phyloP scores from a whole-genome alignment of 2,329 filamentous ascomycete genomes.

The Penicillium sp. region DNA sequence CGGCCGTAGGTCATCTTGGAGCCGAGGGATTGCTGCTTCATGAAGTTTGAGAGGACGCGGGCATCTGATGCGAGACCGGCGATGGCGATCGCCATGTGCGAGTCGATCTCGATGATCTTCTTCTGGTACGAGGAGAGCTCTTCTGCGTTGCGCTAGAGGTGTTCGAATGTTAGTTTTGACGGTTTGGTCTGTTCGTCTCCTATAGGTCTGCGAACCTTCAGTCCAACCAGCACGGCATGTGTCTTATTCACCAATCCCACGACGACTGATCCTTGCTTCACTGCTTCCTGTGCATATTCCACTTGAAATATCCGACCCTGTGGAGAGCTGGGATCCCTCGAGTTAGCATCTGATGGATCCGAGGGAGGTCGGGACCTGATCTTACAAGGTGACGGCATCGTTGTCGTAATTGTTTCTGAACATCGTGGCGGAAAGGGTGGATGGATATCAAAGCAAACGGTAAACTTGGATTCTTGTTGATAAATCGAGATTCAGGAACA shows the following conservation, averaged over 20 bases:
- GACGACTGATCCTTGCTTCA: slow-evolving; percentile 98
- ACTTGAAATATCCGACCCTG: slow-evolving; percentile 99
- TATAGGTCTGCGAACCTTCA: slow-evolving; percentile 67
- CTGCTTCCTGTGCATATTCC: slow-evolving; percentile 96
- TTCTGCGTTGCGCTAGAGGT: slow-evolving; percentile 84
- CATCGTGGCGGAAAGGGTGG: slow-evolving; percentile 59
- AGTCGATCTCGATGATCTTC: slow-evolving; percentile 96
- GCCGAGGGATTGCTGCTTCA: slow-evolving; percentile 98
- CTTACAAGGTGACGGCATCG: slow-evolving; percentile 97
- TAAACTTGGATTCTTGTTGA: slow-evolving; percentile 7
- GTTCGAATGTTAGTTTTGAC: background rate
- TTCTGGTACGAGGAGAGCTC: slow-evolving; percentile 99
- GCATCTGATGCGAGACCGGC: slow-evolving; percentile 96
- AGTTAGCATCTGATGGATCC: slow-evolving; percentile 19
- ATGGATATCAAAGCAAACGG: slow-evolving; percentile 5
- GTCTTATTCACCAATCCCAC: slow-evolving; percentile 98
- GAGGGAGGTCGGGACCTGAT: slow-evolving; percentile 24
- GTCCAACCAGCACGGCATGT: slow-evolving; percentile 88
- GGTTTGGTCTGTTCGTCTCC: background rate
- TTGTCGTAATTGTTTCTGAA: slow-evolving; percentile 99
- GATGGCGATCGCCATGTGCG: slow-evolving; percentile 92
- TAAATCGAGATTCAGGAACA: slow-evolving; percentile 11
- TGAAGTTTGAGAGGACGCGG: slow-evolving; percentile 99
- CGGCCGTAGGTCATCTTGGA: slow-evolving; percentile 95
- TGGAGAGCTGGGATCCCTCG: slow-evolving; percentile 67